Conservation (phyloP, 192 early-diverging fungal species). For the Entomortierella lignicola region DNA sequence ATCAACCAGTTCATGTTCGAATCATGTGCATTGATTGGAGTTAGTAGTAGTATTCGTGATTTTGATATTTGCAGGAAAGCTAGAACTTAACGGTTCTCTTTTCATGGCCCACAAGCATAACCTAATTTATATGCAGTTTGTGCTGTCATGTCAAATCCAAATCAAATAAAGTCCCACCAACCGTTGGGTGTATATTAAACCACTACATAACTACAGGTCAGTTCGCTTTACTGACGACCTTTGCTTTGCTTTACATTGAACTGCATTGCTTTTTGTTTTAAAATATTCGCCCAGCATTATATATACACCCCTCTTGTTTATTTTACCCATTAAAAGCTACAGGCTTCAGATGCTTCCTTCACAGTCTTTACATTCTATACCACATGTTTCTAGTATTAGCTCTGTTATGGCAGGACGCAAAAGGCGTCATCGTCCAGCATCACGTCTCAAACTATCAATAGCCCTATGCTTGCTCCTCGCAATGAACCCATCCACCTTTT, state of each 20-base stretch:
- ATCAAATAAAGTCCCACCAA: too few relatives aligned
- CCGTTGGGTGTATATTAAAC: too few relatives aligned
- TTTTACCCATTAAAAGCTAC: too few relatives aligned
- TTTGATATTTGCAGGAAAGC: not conserved
- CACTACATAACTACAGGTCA: too few relatives aligned
- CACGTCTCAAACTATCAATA: not conserved
- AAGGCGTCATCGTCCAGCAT: not conserved
- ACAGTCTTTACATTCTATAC: not conserved
- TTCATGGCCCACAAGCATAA: too few relatives aligned
- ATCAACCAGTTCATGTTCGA: constrained; percentile 4
- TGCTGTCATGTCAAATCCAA: constrained; percentile 2
- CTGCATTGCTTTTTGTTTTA: too few relatives aligned
- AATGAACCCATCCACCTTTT: not conserved
- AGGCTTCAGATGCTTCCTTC: too few relatives aligned
- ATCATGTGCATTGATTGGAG: not conserved
- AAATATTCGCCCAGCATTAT: too few relatives aligned
- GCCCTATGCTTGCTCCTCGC: not conserved
- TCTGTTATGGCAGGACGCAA: not conserved
- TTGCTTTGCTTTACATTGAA: too few relatives aligned
- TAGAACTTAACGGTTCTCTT: not conserved
- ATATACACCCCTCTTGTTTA: too few relatives aligned
- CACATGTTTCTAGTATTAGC: not conserved
- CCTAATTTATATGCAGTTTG: not conserved
- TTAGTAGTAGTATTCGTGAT: not conserved
- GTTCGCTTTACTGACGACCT: too few relatives aligned